These are phyloP conservation scores for Debaryomyces sp. DNA, from an alignment of 1,139 yeast genomes.

Conservation along the genomic window DNA sequence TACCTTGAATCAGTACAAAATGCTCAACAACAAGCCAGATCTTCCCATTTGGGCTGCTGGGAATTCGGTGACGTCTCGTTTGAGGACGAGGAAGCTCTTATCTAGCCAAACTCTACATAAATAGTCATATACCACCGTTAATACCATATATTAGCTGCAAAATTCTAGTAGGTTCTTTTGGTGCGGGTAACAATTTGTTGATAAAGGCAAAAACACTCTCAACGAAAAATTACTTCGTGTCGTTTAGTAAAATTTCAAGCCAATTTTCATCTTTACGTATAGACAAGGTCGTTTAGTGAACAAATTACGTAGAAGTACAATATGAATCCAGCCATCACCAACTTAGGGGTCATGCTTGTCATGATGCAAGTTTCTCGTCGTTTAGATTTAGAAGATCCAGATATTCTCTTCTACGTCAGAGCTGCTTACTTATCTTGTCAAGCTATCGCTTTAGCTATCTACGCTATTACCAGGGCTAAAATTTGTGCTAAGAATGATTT, in stretches of 20 bases:
- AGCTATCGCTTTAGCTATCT: conserved; percentile 63
- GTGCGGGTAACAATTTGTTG: conserved; percentile 5
- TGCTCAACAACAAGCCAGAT: conserved; percentile 53
- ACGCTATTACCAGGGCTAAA: conserved; percentile 61
- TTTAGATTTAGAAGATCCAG: conserved; percentile 87
- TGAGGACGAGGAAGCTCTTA: conserved; percentile 48
- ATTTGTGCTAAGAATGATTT: conserved; percentile 82
- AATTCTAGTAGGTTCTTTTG: conserved; percentile 1
- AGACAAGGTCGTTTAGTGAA: background rate
- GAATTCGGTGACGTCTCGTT: conserved; percentile 76
- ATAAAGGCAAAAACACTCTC: background rate
- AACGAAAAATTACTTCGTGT: conserved; percentile 1
- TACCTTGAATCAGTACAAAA: conserved; percentile 42
- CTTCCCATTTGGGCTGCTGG: conserved; percentile 71
- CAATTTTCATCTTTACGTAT: background rate
- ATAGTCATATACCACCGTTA: conserved; percentile 1
- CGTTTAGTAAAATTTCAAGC: background rate
- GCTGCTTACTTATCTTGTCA: conserved; percentile 71
- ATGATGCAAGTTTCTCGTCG: conserved; percentile 96
- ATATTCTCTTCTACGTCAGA: conserved; percentile 75
- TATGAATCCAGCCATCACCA: conserved; percentile 87
- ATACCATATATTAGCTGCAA: conserved; percentile 4
- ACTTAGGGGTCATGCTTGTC: conserved; percentile 88
- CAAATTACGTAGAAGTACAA: conserved; percentile 10
- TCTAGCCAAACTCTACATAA: background rate